phyloP scores from a whole-genome alignment of 768 basidiomycete species.

The Clavulina sp. region DNA sequence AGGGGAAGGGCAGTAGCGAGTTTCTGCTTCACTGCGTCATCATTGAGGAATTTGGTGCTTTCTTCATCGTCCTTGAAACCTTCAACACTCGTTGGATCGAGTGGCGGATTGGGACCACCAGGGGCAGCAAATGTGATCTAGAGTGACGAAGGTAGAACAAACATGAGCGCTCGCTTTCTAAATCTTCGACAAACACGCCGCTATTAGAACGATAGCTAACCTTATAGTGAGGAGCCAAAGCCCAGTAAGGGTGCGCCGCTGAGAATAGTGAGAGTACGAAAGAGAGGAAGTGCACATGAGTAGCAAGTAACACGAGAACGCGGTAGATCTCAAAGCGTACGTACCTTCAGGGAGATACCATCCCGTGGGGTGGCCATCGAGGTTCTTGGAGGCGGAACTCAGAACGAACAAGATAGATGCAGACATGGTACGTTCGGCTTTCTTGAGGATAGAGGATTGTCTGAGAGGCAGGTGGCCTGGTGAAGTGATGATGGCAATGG shows the following conservation, averaged over 20 bases:
- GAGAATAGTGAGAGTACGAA: no score
- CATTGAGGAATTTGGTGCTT: slow-evolving; percentile 38
- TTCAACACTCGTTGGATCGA: slow-evolving; percentile 42
- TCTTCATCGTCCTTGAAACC: slow-evolving; percentile 35
- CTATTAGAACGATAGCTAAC: neutral
- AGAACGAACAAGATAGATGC: slow-evolving; percentile 61
- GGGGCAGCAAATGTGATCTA: slow-evolving; percentile 44
- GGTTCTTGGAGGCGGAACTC: slow-evolving; percentile 43
- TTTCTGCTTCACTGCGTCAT: slow-evolving; percentile 35
- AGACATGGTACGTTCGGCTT: no score
- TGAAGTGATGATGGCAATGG: no score
- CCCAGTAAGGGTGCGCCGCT: slow-evolving; percentile 53
- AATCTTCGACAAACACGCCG: neutral
- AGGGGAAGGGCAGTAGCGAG: slow-evolving; percentile 42
- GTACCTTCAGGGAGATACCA: slow-evolving; percentile 49
- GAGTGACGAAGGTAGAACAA: no score
- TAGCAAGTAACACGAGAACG: no score
- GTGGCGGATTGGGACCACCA: slow-evolving; percentile 47
- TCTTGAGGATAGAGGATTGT: no score
- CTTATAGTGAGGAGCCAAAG: slow-evolving; percentile 25
- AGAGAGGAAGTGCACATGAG: no score
- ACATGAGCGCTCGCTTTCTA: neutral
- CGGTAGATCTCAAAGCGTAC: no score
- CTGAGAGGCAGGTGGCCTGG: no score
- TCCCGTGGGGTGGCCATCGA: slow-evolving; percentile 18